A percentile compares a stretch with the other conserved stretches of the same genome.
These are phyloP conservation scores for Dryadomyces quercus-mongolicae DNA, from an alignment of 2,329 filamentous ascomycete species.

Conservation along the genomic window DNA sequence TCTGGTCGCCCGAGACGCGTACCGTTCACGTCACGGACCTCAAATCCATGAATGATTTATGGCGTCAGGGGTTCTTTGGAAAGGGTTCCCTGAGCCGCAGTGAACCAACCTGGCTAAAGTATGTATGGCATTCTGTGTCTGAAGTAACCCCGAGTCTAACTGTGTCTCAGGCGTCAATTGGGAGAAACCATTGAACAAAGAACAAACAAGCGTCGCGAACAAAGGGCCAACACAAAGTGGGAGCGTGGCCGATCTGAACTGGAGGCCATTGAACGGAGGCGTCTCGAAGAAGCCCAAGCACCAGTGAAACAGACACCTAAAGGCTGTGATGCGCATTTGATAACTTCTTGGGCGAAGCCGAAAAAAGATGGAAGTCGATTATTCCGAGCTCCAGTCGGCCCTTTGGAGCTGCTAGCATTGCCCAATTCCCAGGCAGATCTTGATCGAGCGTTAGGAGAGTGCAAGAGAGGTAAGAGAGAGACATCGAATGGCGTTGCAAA, in stretches of 20 bases:
- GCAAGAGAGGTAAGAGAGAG: not conserved
- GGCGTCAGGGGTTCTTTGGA: conserved; percentile 96
- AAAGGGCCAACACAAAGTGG: conserved; percentile 76
- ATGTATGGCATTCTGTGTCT: not conserved
- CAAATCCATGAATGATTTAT: conserved; percentile 64
- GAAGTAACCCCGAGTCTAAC: not conserved
- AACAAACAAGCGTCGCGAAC: conserved; percentile 64
- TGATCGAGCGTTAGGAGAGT: not conserved
- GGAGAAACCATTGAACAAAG: conserved; percentile 62
- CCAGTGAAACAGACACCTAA: not conserved
- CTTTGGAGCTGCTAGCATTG: conserved; percentile 35
- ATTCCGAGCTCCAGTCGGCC: conserved; percentile 28
- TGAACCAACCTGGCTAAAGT: conserved; percentile 82
- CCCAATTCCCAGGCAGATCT: conserved; percentile 41
- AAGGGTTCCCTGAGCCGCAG: conserved; percentile 88
- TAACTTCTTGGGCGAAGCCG: no score
- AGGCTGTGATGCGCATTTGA: no score
- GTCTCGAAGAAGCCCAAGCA: conserved; percentile 22
- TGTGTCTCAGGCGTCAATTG: not conserved
- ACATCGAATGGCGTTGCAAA: not conserved
- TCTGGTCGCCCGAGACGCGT: conserved; percentile 70
- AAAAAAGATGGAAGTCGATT: not conserved
- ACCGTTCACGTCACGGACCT: conserved; percentile 77
- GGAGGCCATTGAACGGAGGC: conserved; percentile 66
- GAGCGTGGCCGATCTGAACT: conserved; percentile 82